These are phyloP conservation scores for Trapa incisa DNA, from an alignment of 345 rosid species.

Conservation along the genomic window DNA sequence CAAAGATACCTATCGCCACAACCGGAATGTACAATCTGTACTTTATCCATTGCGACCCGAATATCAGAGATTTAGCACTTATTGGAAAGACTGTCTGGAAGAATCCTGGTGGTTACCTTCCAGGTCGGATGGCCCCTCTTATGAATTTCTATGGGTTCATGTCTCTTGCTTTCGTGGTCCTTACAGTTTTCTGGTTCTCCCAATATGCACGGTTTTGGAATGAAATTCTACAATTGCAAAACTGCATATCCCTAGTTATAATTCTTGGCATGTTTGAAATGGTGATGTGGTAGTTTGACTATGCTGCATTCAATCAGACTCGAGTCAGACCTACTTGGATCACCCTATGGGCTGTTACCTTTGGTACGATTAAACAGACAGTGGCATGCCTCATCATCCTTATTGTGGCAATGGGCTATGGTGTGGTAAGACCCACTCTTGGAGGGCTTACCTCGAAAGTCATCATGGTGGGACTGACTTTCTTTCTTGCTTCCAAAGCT, in stretches of 20 bases:
- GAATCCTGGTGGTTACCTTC: slow-evolving; percentile 83
- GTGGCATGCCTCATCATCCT: slow-evolving; percentile 69
- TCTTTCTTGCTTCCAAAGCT: slow-evolving; percentile 82
- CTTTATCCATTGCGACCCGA: slow-evolving; percentile 80
- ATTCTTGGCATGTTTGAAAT: slow-evolving; percentile 80
- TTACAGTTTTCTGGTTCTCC: slow-evolving; percentile 59
- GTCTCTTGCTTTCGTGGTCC: slow-evolving; percentile 60
- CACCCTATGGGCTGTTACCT: slow-evolving; percentile 81
- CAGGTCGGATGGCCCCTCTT: slow-evolving; percentile 95
- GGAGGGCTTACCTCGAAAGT: slow-evolving; percentile 97
- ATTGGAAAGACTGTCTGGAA: slow-evolving; percentile 93
- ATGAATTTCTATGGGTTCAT: slow-evolving; percentile 66
- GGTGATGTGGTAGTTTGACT: slow-evolving; percentile 84
- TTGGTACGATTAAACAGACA: slow-evolving; percentile 75
- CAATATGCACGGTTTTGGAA: slow-evolving; percentile 72
- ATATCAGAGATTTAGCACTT: slow-evolving; percentile 61
- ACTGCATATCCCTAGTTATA: slow-evolving; percentile 66
- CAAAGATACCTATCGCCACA: slow-evolving; percentile 35
- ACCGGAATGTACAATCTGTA: slow-evolving; percentile 93
- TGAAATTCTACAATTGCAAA: slow-evolving; percentile 87
- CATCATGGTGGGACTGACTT: slow-evolving; percentile 72
- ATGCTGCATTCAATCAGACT: slow-evolving; percentile 59
- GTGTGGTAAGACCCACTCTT: slow-evolving; percentile 91
- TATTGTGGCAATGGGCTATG: slow-evolving; percentile 89
- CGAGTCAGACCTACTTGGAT: slow-evolving; percentile 71